Evolutionary conservation across 257 asterid genomes (phyloP).

Genomic region (Eucommia ulmoides): DNA sequence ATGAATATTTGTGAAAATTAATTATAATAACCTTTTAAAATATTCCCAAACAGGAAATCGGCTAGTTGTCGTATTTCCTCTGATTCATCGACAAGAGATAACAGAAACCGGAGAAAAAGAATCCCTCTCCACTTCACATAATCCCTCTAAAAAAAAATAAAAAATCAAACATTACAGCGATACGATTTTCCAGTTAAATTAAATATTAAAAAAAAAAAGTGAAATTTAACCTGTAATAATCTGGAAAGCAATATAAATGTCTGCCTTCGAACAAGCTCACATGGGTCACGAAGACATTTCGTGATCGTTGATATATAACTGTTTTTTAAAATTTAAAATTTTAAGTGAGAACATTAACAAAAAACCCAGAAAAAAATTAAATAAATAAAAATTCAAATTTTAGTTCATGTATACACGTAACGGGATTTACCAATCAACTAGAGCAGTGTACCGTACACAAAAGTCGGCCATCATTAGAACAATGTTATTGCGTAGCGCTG

Average conservation of each 20-base stretch:
- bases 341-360: slow-evolving; percentile 3
- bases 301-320: slow-evolving; percentile 85
- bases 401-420: slow-evolving; percentile 3
- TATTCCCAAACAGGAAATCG: slow-evolving; percentile 83
- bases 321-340: slow-evolving; percentile 9
- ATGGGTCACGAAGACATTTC: slow-evolving; percentile 78
- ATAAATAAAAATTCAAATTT: neutral
- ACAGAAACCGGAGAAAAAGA: slow-evolving; percentile 76
- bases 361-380: slow-evolving; percentile 4
- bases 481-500: slow-evolving; percentile 78
- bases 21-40: slow-evolving; percentile 87
- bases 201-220: too few species aligned
- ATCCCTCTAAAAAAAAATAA: slow-evolving; percentile 50
- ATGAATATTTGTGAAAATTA: too few species aligned
- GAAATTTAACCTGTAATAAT: slow-evolving; percentile 61
- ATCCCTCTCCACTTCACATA: slow-evolving; percentile 96
- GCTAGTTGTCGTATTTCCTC: slow-evolving; percentile 72
- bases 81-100: slow-evolving; percentile 85
- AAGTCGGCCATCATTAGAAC: slow-evolving; percentile 89
- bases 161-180: slow-evolving; percentile 13
- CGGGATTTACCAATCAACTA: slow-evolving; percentile 73
- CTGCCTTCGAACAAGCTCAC: slow-evolving; percentile 88
- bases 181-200: too few species aligned
- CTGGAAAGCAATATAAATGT: slow-evolving; percentile 81
- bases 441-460: slow-evolving; percentile 89